These are phyloP conservation scores for Russula brevipes DNA, from an alignment of 768 basidiomycete species.

Conservation along the genomic window DNA sequence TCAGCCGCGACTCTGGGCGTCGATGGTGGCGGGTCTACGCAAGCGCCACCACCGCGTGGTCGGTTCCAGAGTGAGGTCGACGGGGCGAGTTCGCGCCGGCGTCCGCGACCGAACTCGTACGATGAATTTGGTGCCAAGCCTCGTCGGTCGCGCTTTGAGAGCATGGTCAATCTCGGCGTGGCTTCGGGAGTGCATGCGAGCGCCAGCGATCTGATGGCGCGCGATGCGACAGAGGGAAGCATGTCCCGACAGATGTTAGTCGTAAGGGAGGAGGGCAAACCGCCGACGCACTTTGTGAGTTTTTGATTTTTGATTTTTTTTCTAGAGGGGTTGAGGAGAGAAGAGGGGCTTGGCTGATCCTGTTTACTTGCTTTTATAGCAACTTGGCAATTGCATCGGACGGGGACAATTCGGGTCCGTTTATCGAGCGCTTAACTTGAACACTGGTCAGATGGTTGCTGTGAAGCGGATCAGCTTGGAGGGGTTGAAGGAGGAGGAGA, in stretches of 20 bases:
- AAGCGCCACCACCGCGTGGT: conserved; percentile 45
- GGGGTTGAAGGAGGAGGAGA: conserved; percentile 86
- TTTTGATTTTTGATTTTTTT: background rate
- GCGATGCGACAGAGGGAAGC: conserved; percentile 61
- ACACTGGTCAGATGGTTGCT: conserved; percentile 97
- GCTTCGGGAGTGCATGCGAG: conserved; percentile 44
- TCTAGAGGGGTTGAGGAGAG: conserved; percentile 8
- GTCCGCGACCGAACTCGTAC: conserved; percentile 58
- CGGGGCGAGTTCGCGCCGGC: conserved; percentile 45
- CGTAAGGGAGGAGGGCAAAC: conserved; percentile 75
- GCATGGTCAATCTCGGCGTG: conserved; percentile 60
- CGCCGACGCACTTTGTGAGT: conserved; percentile 76
- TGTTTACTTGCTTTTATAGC: conserved; percentile 43
- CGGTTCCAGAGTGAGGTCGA: conserved; percentile 75
- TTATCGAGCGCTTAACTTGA: conserved; percentile 89
- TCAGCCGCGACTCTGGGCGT: background rate
- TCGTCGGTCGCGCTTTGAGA: conserved; percentile 62
- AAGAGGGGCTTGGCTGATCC: background rate
- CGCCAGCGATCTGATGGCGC: conserved; percentile 59
- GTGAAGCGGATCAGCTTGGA: conserved; percentile 92
- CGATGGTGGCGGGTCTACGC: conserved; percentile 24
- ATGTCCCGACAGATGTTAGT: conserved; percentile 64
- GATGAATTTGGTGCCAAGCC: conserved; percentile 58
- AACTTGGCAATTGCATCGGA: conserved; percentile 97
- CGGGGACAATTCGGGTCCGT: conserved; percentile 96